A percentile compares a stretch with the other conserved stretches of the same genome.
These are phyloP conservation scores for Moesziomyces sp. DNA, from an alignment of 1,284 basidiomycete genomes.

Conservation along the genomic window DNA sequence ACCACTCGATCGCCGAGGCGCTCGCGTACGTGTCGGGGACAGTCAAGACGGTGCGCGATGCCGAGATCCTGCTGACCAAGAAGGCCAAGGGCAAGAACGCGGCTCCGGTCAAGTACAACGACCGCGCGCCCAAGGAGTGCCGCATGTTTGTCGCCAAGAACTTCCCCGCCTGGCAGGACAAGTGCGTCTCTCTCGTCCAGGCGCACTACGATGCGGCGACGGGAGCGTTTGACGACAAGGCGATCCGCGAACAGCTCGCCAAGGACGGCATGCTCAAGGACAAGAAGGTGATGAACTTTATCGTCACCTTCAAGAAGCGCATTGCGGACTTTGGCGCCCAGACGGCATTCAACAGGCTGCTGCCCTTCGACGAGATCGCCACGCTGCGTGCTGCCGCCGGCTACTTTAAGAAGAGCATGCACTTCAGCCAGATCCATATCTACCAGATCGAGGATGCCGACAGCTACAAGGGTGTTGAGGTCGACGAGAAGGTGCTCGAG, in stretches of 20 bases:
- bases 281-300: slow-evolving; percentile 95
- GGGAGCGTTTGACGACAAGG: slow-evolving; percentile 83
- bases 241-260: slow-evolving; percentile 78
- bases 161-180: slow-evolving; percentile 95
- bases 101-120: slow-evolving; percentile 56
- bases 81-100: slow-evolving; percentile 58
- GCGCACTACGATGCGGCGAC: slow-evolving; percentile 75
- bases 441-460: slow-evolving; percentile 75
- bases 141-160: slow-evolving; percentile 87
- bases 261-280: slow-evolving; percentile 90
- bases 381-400: slow-evolving; percentile 72
- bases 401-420: slow-evolving; percentile 86
- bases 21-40: slow-evolving; percentile 82
- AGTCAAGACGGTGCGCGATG: slow-evolving; percentile 89
- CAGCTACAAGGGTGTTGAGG: slow-evolving; percentile 73
- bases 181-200: slow-evolving; percentile 80
- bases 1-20: slow-evolving; percentile 73
- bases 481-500: slow-evolving; percentile 79
- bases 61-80: slow-evolving; percentile 72
- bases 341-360: slow-evolving; percentile 84
- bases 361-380: slow-evolving; percentile 87
- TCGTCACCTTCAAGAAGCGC: slow-evolving; percentile 91
- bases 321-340: slow-evolving; percentile 81
- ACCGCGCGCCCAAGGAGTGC: slow-evolving; percentile 76
- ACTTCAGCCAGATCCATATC: slow-evolving; percentile 78